phyloP scores from a whole-genome alignment of 164 flowering plant species.

The Chimonanthus salicifolius region DNA sequence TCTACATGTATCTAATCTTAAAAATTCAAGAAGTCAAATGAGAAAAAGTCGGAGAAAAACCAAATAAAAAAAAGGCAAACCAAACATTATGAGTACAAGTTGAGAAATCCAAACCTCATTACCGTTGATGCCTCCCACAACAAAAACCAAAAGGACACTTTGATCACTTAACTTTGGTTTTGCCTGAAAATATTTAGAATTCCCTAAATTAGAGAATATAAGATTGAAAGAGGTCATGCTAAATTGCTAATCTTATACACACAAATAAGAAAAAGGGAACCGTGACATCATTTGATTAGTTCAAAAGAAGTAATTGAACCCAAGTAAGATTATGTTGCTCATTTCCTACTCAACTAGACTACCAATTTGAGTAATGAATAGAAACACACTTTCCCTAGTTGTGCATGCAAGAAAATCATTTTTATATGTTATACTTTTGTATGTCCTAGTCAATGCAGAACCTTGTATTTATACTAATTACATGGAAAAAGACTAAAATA shows the following conservation, averaged over 20 bases:
- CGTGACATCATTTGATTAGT: neutral
- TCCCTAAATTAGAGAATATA: conserved; percentile 1
- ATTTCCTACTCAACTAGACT: neutral
- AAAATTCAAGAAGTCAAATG: neutral
- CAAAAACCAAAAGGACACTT: conserved; percentile 69
- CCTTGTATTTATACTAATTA: too few relatives aligned
- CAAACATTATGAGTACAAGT: neutral
- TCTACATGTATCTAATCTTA: too few relatives aligned
- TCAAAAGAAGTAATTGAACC: neutral
- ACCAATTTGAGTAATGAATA: neutral
- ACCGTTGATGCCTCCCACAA: conserved; percentile 84
- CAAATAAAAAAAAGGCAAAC: neutral
- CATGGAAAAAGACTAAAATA: too few relatives aligned
- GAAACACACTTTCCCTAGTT: neutral
- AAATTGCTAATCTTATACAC: neutral
- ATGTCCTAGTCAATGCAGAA: too few relatives aligned
- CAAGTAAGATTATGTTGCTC: neutral
- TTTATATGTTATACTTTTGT: too few relatives aligned
- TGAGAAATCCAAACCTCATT: conserved; percentile 55
- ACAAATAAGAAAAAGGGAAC: neutral
- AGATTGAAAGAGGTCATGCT: neutral
- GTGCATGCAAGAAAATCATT: neutral
- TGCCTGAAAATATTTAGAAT: conserved; percentile 46
- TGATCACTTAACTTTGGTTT: conserved; percentile 88
- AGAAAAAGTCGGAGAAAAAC: neutral